Evolutionary conservation across 139 green algal genomes (phyloP).

Genomic region (Chlamydomonas incerta): DNA sequence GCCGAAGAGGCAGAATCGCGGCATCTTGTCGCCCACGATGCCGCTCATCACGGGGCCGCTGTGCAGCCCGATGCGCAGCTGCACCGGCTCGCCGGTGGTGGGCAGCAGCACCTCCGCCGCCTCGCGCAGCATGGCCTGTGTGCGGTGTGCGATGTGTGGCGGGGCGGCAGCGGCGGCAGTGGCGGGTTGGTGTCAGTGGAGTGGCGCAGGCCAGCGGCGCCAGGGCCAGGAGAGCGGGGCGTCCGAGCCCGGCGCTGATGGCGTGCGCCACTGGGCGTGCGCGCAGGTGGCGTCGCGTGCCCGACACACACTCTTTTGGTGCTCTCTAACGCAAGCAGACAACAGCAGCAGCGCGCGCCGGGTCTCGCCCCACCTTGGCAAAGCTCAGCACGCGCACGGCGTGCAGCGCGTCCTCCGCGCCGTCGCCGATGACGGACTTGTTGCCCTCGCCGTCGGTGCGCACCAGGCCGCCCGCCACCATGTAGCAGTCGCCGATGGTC

Average conservation of each 20-base stretch:
- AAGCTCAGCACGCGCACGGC: conserved; percentile 44
- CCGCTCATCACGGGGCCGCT: conserved; percentile 37
- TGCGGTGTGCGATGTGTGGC: neutral
- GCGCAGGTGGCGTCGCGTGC: no score
- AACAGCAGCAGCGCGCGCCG: no score
- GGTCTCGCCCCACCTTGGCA: conserved; percentile 29
- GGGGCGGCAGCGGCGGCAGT: no score
- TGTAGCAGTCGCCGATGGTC: conserved; percentile 47
- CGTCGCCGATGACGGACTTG: conserved; percentile 30
- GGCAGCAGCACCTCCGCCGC: conserved; percentile 24
- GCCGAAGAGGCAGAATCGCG: conserved; percentile 37
- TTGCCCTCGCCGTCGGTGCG: conserved; percentile 33
- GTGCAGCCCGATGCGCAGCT: conserved; percentile 36
- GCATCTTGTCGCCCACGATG: conserved; percentile 42
- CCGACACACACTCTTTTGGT: no score
- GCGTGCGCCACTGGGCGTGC: no score
- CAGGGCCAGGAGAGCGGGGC: no score
- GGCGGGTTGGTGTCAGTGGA: no score
- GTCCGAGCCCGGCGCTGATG: no score
- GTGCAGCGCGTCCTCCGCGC: conserved; percentile 29
- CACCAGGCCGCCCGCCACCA: conserved; percentile 34
- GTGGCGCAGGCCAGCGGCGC: no score
- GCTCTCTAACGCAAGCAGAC: no score
- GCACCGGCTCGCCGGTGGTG: conserved; percentile 37
- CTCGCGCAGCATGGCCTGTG: conserved; percentile 24